Base-by-base conservation (phyloP, 176 grass and related monocot species). In the Oryza longistaminata region DNA sequence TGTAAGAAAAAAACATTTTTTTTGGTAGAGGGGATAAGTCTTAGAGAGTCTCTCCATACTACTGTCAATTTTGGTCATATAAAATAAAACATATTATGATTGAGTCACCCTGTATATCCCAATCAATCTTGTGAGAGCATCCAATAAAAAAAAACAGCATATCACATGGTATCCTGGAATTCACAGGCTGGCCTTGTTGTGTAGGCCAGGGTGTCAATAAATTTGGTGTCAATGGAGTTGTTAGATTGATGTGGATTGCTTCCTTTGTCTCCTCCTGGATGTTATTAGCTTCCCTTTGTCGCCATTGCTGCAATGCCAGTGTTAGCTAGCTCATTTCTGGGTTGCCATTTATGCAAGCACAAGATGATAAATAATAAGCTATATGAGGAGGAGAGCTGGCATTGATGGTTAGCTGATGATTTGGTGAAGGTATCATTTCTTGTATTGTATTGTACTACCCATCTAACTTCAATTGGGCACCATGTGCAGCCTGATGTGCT, bases 1-100 rank as follows among this genome's bases (percentile, higher is more conserved):
- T 95, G 88, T 95, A 91, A 93, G 86, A 91, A 93, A 52, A 91
- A 93, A 53, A 77, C 53, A 9, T 2, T 72, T 76, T 44, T 90
- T 96, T 90, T 90, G 92, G 71, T 91, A 91, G 75, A 81, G 72
- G 62, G 74, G 9, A 71, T 31, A 71, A 64, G 52, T 55, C 27
- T 14, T 14, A 77, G 39, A 70, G 64, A 78, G 73, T 78, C 76
- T 39, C 53, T 90, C 82, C 73, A 72, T 77, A 77, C 50, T 26
- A 7, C 58, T 90, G 82, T 86, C 66, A 16, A 77, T 77, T 86
- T 86, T 73, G 73, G 62, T 33, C 76, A 83, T 83, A 65, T 83
- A 65, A 82, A 82, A 82, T 43, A 43, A 81, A 90, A 71, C 50
- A 85, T 39, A 71, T 24, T 22, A 77, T 82, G 34, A 77, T 86